Evolutionary conservation across 179 eudicot genomes (phyloP).

Genomic region (Amaranthus tricolor): DNA sequence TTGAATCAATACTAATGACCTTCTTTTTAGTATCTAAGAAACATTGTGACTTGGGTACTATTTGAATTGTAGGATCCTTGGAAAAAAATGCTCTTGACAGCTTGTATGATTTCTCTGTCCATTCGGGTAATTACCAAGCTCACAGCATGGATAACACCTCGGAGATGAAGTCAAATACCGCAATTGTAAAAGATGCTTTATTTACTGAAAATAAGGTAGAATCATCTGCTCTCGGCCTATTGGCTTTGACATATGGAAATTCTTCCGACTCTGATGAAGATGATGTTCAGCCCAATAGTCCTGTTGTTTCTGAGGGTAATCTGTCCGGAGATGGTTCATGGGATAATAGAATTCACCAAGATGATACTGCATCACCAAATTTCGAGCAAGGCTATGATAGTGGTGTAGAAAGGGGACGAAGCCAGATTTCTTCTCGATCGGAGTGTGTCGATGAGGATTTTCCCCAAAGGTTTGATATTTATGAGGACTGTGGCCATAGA

Average conservation of each 20-base stretch:
- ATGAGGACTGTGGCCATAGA: slow-evolving; percentile 28
- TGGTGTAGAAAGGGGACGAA: slow-evolving; percentile 30
- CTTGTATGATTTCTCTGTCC: slow-evolving; percentile 42
- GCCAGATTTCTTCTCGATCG: slow-evolving; percentile 27
- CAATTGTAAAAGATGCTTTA: slow-evolving; percentile 22
- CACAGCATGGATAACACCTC: slow-evolving; percentile 24
- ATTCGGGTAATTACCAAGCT: slow-evolving; percentile 34
- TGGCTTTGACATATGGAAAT: slow-evolving; percentile 81
- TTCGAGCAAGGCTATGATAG: slow-evolving; percentile 30
- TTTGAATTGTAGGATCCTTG: slow-evolving; percentile 44
- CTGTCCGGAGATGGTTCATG: slow-evolving; percentile 36
- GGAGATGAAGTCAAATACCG: slow-evolving; percentile 19
- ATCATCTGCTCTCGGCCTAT: slow-evolving; percentile 76
- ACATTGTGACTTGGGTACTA: slow-evolving; percentile 13
- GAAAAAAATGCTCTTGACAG: slow-evolving; percentile 38
- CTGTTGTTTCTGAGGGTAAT: slow-evolving; percentile 34
- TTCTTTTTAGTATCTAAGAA: neutral
- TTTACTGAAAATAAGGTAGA: slow-evolving; percentile 30
- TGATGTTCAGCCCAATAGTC: slow-evolving; percentile 27
- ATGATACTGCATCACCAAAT: slow-evolving; percentile 35
- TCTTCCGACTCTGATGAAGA: slow-evolving; percentile 88
- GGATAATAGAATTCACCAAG: slow-evolving; percentile 36
- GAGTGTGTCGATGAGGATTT: slow-evolving; percentile 41
- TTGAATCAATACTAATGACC: neutral
- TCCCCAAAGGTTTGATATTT: slow-evolving; percentile 21